Conservation (phyloP, 176 grass and related monocot genomes). For the Aegilops bicornis region DNA sequence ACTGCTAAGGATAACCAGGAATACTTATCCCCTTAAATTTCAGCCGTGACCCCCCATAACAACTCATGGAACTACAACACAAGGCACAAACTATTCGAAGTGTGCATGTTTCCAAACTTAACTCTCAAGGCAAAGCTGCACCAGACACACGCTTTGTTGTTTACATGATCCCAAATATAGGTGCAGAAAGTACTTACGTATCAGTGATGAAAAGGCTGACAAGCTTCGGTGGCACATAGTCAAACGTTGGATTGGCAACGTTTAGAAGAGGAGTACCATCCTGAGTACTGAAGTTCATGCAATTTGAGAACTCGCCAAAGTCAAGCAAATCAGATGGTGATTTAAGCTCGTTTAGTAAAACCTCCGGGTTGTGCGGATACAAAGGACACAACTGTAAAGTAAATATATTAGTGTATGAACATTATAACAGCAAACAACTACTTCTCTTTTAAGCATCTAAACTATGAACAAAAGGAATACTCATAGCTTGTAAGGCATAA, state of each 20-base stretch:
- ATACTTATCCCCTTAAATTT: neutral
- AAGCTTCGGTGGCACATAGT: conserved; percentile 89
- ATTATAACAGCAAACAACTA: neutral
- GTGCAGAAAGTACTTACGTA: conserved; percentile 55
- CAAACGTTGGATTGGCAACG: conserved; percentile 96
- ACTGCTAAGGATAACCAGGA: neutral
- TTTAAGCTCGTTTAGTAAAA: conserved; percentile 89
- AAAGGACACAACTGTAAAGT: conserved; percentile 76
- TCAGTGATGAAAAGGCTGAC: conserved; percentile 96
- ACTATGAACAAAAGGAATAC: neutral
- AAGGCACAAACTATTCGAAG: neutral
- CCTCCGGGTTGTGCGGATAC: conserved; percentile 92
- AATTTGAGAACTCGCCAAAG: conserved; percentile 92
- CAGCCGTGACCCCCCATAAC: neutral
- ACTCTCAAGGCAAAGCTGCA: conserved; percentile 4
- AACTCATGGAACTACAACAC: neutral
- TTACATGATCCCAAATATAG: neutral
- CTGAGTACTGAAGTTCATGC: conserved; percentile 77
- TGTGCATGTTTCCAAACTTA: neutral
- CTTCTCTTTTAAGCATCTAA: neutral
- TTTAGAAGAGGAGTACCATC: conserved; percentile 71
- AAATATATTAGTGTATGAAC: neutral
- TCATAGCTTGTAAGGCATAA: conserved; percentile 3
- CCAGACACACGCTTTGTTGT: neutral
- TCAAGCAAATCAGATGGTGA: conserved; percentile 92